phyloP scores from a whole-genome alignment of 176 grass and related monocot genomes.

The Triticum timopheevii region DNA sequence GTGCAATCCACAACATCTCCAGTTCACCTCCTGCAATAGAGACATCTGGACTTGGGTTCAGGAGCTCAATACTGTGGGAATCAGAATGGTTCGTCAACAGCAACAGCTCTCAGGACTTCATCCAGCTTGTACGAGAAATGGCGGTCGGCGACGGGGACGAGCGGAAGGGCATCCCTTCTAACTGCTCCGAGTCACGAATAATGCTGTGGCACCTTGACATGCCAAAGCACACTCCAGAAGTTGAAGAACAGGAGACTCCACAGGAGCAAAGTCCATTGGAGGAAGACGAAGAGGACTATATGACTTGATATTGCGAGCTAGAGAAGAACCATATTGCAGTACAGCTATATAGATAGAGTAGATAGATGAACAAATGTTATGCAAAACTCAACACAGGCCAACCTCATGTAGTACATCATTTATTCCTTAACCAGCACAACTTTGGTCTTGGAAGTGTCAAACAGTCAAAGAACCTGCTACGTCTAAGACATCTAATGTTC shows the following conservation, averaged over 20 bases:
- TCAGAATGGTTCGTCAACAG: slow-evolving; percentile 19
- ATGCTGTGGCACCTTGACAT: slow-evolving; percentile 57
- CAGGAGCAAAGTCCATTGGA: not conserved
- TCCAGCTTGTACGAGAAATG: slow-evolving; percentile 43
- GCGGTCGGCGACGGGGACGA: not conserved
- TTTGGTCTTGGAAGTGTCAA: not conserved
- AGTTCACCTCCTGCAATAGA: slow-evolving; percentile 31
- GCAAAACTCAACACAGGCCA: not conserved
- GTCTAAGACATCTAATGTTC: not conserved
- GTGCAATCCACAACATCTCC: not conserved
- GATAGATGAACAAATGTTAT: not conserved
- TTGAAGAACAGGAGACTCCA: not conserved
- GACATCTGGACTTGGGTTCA: slow-evolving; percentile 52
- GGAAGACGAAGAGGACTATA: not conserved
- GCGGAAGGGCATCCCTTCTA: slow-evolving; percentile 32
- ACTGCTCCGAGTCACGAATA: slow-evolving; percentile 52
- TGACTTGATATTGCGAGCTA: not conserved
- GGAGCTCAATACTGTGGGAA: slow-evolving; percentile 76
- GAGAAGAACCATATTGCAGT: not conserved
- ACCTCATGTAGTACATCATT: slow-evolving; percentile 30
- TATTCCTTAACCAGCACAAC: not conserved
- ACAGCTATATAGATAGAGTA: slow-evolving; percentile 1
- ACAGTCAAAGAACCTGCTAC: not conserved
- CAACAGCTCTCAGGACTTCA: slow-evolving; percentile 42
- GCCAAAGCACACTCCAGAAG: slow-evolving; percentile 33